Base-by-base conservation (phyloP, 2,329 filamentous ascomycete genomes). In the Fusarium albidum region DNA sequence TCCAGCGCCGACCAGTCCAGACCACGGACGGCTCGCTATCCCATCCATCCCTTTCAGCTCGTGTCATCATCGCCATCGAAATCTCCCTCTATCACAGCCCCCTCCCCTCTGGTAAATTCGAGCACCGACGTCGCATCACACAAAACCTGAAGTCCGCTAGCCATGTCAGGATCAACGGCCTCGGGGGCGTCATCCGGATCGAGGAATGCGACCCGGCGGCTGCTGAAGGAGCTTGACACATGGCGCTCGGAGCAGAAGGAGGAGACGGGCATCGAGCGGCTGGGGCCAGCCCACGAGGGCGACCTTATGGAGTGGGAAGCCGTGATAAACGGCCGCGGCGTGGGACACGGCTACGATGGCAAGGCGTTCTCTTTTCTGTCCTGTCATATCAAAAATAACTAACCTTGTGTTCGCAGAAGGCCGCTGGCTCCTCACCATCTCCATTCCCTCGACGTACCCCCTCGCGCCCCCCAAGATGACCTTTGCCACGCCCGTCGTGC, bases 401-500 rank as follows among this genome's bases (percentile, higher is more conserved):
- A 46, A 52, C 29, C 7, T 21, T 21, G 21, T 21, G 18, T 18
- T 9, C 29, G 54, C 67, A 85, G 82, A 75, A 51, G 95, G 95
- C 57, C 85, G 88, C 66, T 99, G 93, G 93, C 86, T 90, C 55
- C 85, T 99, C 66, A 72, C 77, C 69, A 92, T 99, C 73, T 71
- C 79, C 43, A 83, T 98, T 67, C 93, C 95, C 0, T 63, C 82
- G 0, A 84, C 82, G 33, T 98, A 99, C 75, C 95, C 95, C 4
- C 81, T 90, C 51, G 75, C 83, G 1, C 89, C 95, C 2, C 95
- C 95, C 1, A 82, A 79, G 33, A 88, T 99, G 62, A 80, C 76
- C 52, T 99, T 99, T 77, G 77, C 81, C n/a, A 99, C 92, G 29
- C 85, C 86, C 57, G 86, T 96, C 62, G 90, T 91, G 67, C 92